Base-by-base conservation (phyloP, 352 stramenopile species). In the Globisporangium polare region DNA sequence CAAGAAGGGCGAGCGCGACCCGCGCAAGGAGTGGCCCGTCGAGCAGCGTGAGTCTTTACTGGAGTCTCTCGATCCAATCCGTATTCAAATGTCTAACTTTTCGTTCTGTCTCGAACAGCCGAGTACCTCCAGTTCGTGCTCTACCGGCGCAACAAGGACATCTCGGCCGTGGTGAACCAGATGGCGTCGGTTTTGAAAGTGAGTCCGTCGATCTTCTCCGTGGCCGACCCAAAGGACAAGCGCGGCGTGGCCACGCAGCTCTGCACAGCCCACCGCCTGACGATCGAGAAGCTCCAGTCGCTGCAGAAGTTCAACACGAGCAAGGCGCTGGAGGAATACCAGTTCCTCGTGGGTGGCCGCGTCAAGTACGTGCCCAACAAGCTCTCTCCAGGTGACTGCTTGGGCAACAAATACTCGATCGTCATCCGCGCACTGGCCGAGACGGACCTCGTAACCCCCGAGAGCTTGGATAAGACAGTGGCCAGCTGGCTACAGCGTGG, bases 81-180 rank as follows among this genome's bases (percentile, higher is more conserved):
- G 1, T 46, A 43, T 56, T 5, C 29, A 42, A 56, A 27, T 15
- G 29, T 43, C 13, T 55, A 7, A 27, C 24, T 18, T 35, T 12
- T 76, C 9, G 20, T 9, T 10, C 17, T 70, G 17, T 83, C 77
- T 68, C 42, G n/a, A n/a, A 43, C 58, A 81, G 88, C 87, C 60
- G 83, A 98, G 49, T 99, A 94, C 75, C 71, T 98, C 49, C 81
- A 93, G 64, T 99, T 99, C 76, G 89, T 98, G 26, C 68, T 99
- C 3, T 98, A 98, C 83, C 98, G 98, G 67, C 92, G 97, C 72
- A 99, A 99, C 78, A 91, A 94, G 68, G 96, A 99, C 65, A 99
- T 95, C 13, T 83, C 89, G 20, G 92, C 80, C 18, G 78, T 90
- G 26, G 85, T 96, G 69, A 78, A 85, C 50, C 86, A 95, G 63